Percentiles rank a stretch among this genome's conserved stretches.
Evolutionary conservation across 495 filamentous ascomycete genomes (phyloP).

Genomic region (Aspergillus saccharolyticus): DNA sequence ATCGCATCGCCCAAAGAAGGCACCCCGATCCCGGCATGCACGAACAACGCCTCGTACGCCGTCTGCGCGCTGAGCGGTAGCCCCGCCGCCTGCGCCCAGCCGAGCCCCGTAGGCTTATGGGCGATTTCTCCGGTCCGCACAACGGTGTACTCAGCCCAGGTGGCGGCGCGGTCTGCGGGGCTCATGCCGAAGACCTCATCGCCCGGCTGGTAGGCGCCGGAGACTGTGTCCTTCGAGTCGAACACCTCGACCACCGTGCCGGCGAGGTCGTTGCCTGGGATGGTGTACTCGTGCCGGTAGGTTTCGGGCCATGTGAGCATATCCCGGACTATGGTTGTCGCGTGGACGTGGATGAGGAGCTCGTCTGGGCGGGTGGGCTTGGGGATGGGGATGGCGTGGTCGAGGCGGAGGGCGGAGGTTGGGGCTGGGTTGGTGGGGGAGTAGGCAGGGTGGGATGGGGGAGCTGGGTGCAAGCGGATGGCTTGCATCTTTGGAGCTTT

Average conservation of each 20-base stretch:
- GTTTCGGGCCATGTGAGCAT: conserved; percentile 33
- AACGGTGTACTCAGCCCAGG: conserved; percentile 31
- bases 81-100: conserved; percentile 23
- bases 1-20: conserved; percentile 4
- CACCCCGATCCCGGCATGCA: conserved; percentile 17
- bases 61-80: conserved; percentile 33
- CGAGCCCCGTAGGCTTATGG: conserved; percentile 21
- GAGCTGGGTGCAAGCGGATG: conserved; percentile 32
- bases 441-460: conserved; percentile 14
- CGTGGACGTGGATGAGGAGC: conserved; percentile 27
- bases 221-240: too few relatives aligned
- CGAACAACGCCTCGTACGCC: conserved; percentile 32
- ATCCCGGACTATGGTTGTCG: conserved; percentile 30
- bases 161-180: conserved; percentile 16
- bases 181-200: conserved; percentile 35
- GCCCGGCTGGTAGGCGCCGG: conserved; percentile 21
- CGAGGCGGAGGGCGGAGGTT: conserved; percentile 26
- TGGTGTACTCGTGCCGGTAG: conserved; percentile 21
- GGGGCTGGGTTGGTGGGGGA: conserved; percentile 33
- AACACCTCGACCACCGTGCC: conserved; percentile 32
- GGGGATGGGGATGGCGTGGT: conserved; percentile 26
- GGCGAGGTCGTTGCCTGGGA: conserved; percentile 43
- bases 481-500: conserved; percentile 26
- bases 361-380: conserved; percentile 14
- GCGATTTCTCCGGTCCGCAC: conserved; percentile 23